Conservation (phyloP, 257 asterid genomes). For the Scutellaria galericulata region DNA sequence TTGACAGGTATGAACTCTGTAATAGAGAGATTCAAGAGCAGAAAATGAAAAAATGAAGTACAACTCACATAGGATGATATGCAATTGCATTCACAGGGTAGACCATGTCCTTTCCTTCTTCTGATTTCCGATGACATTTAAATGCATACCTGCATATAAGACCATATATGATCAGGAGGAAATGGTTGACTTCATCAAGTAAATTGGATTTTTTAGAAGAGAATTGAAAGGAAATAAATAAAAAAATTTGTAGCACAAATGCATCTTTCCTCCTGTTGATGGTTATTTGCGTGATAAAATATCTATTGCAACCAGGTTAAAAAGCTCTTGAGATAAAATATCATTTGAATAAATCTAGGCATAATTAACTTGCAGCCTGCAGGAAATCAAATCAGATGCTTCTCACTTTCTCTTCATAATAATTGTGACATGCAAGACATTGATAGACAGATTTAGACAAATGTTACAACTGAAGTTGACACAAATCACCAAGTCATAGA, state of each 20-base stretch:
- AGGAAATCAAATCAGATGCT: neutral
- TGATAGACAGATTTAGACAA: neutral
- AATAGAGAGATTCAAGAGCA: neutral
- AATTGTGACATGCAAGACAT: slow-evolving; percentile 1
- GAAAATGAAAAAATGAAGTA: slow-evolving; percentile 26
- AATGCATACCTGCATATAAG: slow-evolving; percentile 75
- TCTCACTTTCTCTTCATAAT: neutral
- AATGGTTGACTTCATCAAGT: neutral
- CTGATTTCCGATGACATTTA: slow-evolving; percentile 89
- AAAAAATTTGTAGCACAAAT: neutral
- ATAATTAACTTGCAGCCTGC: neutral
- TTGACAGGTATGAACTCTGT: neutral
- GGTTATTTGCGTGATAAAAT: neutral
- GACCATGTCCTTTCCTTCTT: slow-evolving; percentile 83
- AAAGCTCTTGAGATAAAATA: neutral
- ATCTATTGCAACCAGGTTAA: neutral
- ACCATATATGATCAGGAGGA: neutral
- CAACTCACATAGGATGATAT: slow-evolving; percentile 84
- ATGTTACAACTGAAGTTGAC: slow-evolving; percentile 7
- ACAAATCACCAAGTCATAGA: neutral
- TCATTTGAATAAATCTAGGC: neutral
- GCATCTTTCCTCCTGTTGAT: neutral
- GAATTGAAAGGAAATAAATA: neutral
- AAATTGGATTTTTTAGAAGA: neutral
- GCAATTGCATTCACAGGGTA: slow-evolving; percentile 94